Base-by-base conservation (phyloP, 331 rosid species). In the Quercus phellos region DNA sequence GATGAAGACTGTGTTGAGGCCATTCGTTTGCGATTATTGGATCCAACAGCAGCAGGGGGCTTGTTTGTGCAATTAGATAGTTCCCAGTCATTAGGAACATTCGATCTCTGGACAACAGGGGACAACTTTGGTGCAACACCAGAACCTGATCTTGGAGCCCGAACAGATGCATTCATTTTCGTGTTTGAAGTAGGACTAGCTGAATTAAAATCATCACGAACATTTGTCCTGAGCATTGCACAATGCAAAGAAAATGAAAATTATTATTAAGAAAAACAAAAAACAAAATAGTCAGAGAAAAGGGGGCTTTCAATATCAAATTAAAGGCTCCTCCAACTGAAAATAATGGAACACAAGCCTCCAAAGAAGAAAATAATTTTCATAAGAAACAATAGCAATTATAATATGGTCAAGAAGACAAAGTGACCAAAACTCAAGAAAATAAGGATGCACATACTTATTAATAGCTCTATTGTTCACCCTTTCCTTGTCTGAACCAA, bases 41-140 rank as follows among this genome's bases (percentile, higher is more conserved):
- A 84, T 71, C 96, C 89, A 51, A 78, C 90, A 69, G 76, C 87
- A 83, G 96, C 83, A 77, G 93, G 93, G 38, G 96, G 96, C 87
- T 94, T 94, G 74, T 83, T 86, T 74, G 93, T 53, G 76, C 94
- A 89, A 71, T 84, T 90, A 77, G 93, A 83, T 55, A 89, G 73
- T 55, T 94, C 97, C 98, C 98, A 94, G 51, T 94, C 98, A 81
- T 88, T 90, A 79, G 94, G 82, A 88, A 83, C 86, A 72, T 84
- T 79, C 78, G 90, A 74, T 84, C 97, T 87, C 73, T 85, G 91
- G 68, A 89, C 91, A 79, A 83, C 87, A 0, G 97, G 93, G n/a
- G 94, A 94, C 86, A 89, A 78, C 92, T 91, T 91, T 72, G 98
- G 91, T 54, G 82, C 84, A 80, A 83, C 86, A 60, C 89, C 91